Evolutionary conservation across 768 basidiomycete genomes (phyloP).

Genomic region (Albatrellus ellisii): DNA sequence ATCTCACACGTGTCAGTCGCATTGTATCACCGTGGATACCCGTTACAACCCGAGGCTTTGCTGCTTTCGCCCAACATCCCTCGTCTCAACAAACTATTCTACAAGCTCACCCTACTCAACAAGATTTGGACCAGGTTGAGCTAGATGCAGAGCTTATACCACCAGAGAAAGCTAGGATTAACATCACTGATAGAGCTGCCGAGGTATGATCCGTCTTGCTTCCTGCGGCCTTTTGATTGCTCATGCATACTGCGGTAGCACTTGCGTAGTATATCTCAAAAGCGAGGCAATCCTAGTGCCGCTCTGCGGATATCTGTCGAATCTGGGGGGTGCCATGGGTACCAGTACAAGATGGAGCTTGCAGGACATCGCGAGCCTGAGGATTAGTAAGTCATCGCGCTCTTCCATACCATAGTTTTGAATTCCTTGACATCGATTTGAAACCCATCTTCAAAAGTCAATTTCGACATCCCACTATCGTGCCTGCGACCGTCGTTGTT

Average conservation of each 20-base stretch:
- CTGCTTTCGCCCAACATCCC: not conserved
- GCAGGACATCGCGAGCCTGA: constrained; percentile 44
- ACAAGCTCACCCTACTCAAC: constrained; percentile 18
- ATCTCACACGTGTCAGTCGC: too few relatives aligned
- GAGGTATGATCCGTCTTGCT: constrained; percentile 32
- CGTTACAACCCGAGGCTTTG: not conserved
- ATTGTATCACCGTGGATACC: too few relatives aligned
- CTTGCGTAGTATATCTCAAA: constrained; percentile 55
- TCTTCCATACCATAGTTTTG: not conserved
- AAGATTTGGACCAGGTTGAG: constrained; percentile 46
- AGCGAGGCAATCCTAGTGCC: constrained; percentile 46
- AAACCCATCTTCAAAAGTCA: constrained; percentile 29
- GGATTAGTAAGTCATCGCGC: constrained; percentile 63
- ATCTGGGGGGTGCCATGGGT: constrained; percentile 94
- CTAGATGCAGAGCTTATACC: constrained; percentile 49
- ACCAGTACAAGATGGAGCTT: constrained; percentile 89
- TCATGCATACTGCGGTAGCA: constrained; percentile 44
- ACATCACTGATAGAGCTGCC: constrained; percentile 63
- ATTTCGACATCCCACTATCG: constrained; percentile 57
- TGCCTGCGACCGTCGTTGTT: constrained; percentile 66
- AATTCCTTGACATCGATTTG: constrained; percentile 2
- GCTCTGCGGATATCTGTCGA: constrained; percentile 79
- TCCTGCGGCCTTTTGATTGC: not conserved
- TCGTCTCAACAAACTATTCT: constrained; percentile 21
- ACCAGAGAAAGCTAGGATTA: constrained; percentile 36